Percentiles rank a stretch among this genome's conserved stretches.
These are phyloP conservation scores for Solanum lycopersicoides DNA, from an alignment of 257 asterid genomes.

Conservation along the genomic window DNA sequence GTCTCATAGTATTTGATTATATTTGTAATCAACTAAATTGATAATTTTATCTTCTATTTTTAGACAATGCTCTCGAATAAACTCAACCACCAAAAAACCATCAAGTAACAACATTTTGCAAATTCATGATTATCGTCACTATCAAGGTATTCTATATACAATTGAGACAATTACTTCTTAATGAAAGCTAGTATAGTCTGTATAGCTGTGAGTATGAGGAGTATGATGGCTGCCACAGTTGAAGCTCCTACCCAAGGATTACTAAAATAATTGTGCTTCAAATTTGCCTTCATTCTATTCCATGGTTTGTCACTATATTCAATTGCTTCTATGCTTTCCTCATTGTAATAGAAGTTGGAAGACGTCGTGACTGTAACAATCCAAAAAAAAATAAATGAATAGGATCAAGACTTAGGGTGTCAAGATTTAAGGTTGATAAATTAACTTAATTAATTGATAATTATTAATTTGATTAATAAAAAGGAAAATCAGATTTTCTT, in stretches of 20 bases:
- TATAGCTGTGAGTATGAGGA: too few species aligned
- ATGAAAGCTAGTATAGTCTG: constrained; percentile 2
- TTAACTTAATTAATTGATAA: too few species aligned
- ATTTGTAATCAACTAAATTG: too few species aligned
- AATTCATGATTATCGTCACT: neutral
- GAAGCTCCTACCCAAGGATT: constrained; percentile 26
- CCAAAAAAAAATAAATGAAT: too few species aligned
- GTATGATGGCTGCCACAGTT: neutral
- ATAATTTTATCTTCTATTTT: too few species aligned
- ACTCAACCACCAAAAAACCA: constrained; percentile 4
- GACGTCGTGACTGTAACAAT: too few species aligned
- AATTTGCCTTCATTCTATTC: constrained; percentile 6
- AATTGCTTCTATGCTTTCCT: neutral
- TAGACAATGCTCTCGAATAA: neutral
- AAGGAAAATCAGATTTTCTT: too few species aligned
- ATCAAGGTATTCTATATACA: too few species aligned
- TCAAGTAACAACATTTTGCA: neutral
- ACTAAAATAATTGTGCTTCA: constrained; percentile 8
- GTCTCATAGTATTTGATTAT: neutral
- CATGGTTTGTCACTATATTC: neutral
- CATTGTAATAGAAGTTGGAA: neutral
- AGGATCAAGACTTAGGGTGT: too few species aligned
- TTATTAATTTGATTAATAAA: too few species aligned
- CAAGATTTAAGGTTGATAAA: too few species aligned
- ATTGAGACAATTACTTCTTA: too few species aligned